Evolutionary conservation across 805 yeast species (phyloP), one percentile per base, ranked within the genome.

Genomic region (Kluyveromyces aestuarii): DNA sequence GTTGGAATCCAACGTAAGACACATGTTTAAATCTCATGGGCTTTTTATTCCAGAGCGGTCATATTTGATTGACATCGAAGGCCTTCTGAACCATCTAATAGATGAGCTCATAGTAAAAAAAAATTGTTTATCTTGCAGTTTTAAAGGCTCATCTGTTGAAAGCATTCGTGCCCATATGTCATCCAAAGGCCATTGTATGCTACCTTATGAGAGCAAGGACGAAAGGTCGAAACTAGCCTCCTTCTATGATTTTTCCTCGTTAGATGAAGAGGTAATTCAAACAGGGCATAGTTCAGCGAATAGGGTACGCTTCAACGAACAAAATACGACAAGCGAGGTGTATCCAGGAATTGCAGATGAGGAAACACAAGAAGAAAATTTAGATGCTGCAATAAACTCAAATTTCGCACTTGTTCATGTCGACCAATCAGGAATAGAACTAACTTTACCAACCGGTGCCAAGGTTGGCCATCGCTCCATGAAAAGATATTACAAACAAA

Each of bases 131-230:
- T 77, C 80, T 47, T 93, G 99, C 64, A 72, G 73, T 33, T 93
- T 82, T 62, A 84, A 86, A 65, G 98, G 98, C n/a, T 77, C 79
- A 52, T 79, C 81, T 47, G 62, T 91, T 30, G 95, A 87, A 59
- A 85, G 96, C 51, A 89, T 87, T 10, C 81, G 96, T 56, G 93
- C 87, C 40, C 99, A 93, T 66, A 83, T 88, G 85, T 58, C 73
- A 5, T 76, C 84, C 8, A 93, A 93, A 66, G 80, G 88, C 50
- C 99, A 93, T 66, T 84, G 91, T 70, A 78, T 80, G 60, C 75
- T 93, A 51, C 97, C 98, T 0, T 93, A 85, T 66, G 98, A 93
- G 58, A 67, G 80, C 0, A 83, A 80, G 47, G 83, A 82, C 49
- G 95, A 93, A 59, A 81, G 81, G 60, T 75, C 81, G 44, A 84